phyloP scores from a whole-genome alignment of 2,329 filamentous ascomycete species.

The Corinectria fuckeliana region DNA sequence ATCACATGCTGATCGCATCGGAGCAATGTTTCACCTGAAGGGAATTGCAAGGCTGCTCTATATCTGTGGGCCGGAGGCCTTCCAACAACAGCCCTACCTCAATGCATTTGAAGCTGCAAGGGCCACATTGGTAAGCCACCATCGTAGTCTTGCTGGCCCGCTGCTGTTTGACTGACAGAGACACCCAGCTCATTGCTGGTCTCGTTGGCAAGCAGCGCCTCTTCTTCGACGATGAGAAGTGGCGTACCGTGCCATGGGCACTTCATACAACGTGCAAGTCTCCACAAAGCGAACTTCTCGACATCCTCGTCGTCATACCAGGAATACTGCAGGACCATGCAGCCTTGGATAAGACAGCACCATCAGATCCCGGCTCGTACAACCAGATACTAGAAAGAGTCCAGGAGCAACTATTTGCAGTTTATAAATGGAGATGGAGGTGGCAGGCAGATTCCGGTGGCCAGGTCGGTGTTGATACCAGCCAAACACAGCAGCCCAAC shows the following conservation, averaged over 20 bases:
- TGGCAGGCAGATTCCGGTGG: slow-evolving; percentile 7
- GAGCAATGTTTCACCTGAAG: slow-evolving; percentile 17
- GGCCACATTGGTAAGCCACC: slow-evolving; percentile 16
- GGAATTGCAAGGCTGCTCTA: slow-evolving; percentile 15
- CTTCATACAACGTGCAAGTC: slow-evolving; percentile 11
- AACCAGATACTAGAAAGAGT: not conserved
- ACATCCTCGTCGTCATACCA: slow-evolving; percentile 16
- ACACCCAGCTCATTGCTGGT: slow-evolving; percentile 10
- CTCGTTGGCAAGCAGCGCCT: slow-evolving; percentile 18
- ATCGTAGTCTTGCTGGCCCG: too few species aligned
- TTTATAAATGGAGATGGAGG: slow-evolving; percentile 18
- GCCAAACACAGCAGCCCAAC: not conserved
- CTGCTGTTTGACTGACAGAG: not conserved
- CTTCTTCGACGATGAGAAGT: slow-evolving; percentile 19
- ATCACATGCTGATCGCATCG: slow-evolving; percentile 9
- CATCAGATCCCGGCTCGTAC: not conserved
- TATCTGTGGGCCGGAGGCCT: slow-evolving; percentile 18
- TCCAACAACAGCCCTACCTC: slow-evolving; percentile 18
- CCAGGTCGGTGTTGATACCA: slow-evolving; percentile 1
- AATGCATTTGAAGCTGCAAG: slow-evolving; percentile 23
- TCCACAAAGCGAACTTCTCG: slow-evolving; percentile 16
- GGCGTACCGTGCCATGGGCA: slow-evolving; percentile 21
- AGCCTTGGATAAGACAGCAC: not conserved
- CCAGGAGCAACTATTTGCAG: not conserved
- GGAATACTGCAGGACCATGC: slow-evolving; percentile 20